These are phyloP conservation scores for Lasiodiplodia hormozganensis DNA, from an alignment of 2,329 filamentous ascomycete genomes.

Conservation along the genomic window DNA sequence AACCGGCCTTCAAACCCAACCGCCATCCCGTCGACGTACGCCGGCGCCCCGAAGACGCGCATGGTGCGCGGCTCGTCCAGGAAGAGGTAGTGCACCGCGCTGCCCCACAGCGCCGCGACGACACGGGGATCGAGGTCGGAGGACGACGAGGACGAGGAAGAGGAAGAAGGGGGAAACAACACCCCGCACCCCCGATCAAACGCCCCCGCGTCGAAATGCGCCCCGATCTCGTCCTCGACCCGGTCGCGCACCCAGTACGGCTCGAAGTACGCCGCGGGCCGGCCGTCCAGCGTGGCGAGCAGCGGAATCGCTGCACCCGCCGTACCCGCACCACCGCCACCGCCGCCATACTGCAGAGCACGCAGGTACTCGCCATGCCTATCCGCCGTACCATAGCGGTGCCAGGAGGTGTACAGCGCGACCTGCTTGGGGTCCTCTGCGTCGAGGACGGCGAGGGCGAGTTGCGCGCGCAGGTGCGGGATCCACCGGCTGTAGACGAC, in stretches of 20 bases:
- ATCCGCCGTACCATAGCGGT: constrained; percentile 76
- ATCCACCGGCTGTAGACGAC: constrained; percentile 81
- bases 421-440: constrained; percentile 69
- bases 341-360: constrained; percentile 71
- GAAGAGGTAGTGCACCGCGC: constrained; percentile 65
- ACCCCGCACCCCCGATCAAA: constrained; percentile 69
- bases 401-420: constrained; percentile 76
- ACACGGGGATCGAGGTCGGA: constrained; percentile 56
- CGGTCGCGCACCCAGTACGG: constrained; percentile 76
- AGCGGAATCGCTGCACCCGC: constrained; percentile 61
- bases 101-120: constrained; percentile 64
- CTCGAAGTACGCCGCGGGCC: constrained; percentile 78
- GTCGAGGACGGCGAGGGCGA: constrained; percentile 76
- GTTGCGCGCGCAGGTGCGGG: constrained; percentile 75
- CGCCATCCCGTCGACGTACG: constrained; percentile 72
- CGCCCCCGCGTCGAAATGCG: constrained; percentile 61
- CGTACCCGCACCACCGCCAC: constrained; percentile 56
- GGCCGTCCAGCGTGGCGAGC: constrained; percentile 73
- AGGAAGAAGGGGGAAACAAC: constrained; percentile 58
- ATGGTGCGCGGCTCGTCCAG: constrained; percentile 64
- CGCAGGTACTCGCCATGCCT: constrained; percentile 76
- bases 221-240: constrained; percentile 60
- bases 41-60: constrained; percentile 71
- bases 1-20: constrained; percentile 77
- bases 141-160: too few species aligned